Conservation (phyloP, 352 stramenopile genomes). For the Pythium catenulatum region DNA sequence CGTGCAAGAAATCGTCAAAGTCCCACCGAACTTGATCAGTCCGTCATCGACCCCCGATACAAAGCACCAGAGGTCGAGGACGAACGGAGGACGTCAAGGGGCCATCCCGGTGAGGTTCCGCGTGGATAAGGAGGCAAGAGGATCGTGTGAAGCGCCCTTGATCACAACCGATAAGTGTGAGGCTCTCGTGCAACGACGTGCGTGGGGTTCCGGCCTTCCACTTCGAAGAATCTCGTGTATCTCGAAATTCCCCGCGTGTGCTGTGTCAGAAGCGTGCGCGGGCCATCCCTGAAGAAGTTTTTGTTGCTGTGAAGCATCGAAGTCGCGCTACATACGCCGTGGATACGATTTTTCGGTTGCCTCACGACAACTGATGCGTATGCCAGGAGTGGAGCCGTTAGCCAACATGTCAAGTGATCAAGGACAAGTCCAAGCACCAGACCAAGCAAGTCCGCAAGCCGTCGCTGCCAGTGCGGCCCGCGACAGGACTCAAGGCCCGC, state of each 20-base stretch:
- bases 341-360: background rate
- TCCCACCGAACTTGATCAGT: too few relatives aligned
- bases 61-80: too few relatives aligned
- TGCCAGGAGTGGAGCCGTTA: background rate
- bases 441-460: background rate
- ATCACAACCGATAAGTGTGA: too few relatives aligned
- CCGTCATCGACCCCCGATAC: too few relatives aligned
- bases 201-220: background rate
- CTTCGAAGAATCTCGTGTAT: background rate
- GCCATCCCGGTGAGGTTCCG: too few relatives aligned
- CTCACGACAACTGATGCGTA: constrained; percentile 5
- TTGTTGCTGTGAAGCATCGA: background rate
- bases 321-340: background rate
- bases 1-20: too few relatives aligned
- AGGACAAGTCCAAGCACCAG: background rate
- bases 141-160: too few relatives aligned
- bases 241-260: background rate
- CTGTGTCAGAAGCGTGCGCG: background rate
- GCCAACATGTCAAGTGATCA: constrained; percentile 7
- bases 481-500: background rate
- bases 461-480: too few relatives aligned
- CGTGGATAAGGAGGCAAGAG: too few relatives aligned
- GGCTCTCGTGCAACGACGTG: background rate
- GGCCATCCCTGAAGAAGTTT: background rate
- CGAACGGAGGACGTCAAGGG: too few relatives aligned